Conservation (phyloP, 2,329 filamentous ascomycete genomes). For the Elsinoe perseae region DNA sequence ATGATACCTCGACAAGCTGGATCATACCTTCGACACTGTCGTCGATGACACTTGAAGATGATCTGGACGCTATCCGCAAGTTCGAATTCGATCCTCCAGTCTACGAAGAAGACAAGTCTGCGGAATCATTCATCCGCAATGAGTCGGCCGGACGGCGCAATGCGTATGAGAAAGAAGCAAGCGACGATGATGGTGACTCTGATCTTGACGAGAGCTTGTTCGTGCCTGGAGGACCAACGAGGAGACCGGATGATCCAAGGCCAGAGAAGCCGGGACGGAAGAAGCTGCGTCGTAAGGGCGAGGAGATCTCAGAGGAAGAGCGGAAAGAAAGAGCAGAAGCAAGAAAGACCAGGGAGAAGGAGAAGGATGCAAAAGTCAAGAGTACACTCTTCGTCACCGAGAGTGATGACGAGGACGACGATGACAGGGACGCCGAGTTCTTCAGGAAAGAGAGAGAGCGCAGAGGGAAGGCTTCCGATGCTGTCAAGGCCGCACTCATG, state of each 20-base stretch:
- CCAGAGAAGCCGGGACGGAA: conserved; percentile 52
- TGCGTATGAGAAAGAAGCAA: conserved; percentile 12
- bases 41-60: conserved; percentile 58
- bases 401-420: conserved; percentile 84
- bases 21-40: conserved; percentile 60
- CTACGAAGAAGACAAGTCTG: conserved; percentile 66
- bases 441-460: conserved; percentile 67
- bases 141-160: conserved; percentile 44
- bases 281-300: conserved; percentile 42
- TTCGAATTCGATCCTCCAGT: conserved; percentile 69
- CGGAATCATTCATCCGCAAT: conserved; percentile 71
- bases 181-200: conserved; percentile 17
- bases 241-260: conserved; percentile 44
- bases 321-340: conserved; percentile 52
- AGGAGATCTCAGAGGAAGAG: conserved; percentile 57
- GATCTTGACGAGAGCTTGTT: conserved; percentile 53
- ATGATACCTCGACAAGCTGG: conserved; percentile 72
- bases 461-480: conserved; percentile 48
- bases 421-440: conserved; percentile 64
- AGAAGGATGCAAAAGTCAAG: conserved; percentile 73
- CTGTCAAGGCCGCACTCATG: conserved; percentile 43
- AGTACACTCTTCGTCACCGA: conserved; percentile 72
- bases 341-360: conserved; percentile 60
- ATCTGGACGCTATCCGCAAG: conserved; percentile 64
- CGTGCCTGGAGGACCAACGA: conserved; percentile 58